Evolutionary conservation across 2,329 filamentous ascomycete genomes (phyloP), one percentile per base, ranked within the genome.

Genomic region (Colletotrichum karsti): DNA sequence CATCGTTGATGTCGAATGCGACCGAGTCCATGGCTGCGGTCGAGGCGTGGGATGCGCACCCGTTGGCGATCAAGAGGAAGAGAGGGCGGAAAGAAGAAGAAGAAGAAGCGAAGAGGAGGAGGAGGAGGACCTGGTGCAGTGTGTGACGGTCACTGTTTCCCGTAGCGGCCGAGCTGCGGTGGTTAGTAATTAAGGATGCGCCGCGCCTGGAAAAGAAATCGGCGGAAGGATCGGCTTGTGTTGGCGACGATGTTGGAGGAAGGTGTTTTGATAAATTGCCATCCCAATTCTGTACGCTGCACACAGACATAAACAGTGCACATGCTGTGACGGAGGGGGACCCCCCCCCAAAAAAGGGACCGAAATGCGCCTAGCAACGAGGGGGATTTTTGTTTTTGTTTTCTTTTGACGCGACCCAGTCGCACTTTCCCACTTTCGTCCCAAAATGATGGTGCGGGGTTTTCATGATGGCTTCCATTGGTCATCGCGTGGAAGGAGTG

Each of bases 1-100:
- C 94, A 84, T 97, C 92, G 80, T 98, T 97, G 81, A 99, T 93
- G 80, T 98, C 93, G 83, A 99, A 99, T 76, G 91, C 88, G 78
- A 94, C 88, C 84, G 92, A 92, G 76, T 85, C 92, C 90, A 92
- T 92, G 78, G 71, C 80, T 74, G 79, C 76, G 75, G 73, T 72
- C 67, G 59, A 41, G 60, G 18, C 22, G 46, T 18, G 58, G 53
- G 46, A 46, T 65, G 65, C 60, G 63, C 67, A 67, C 65, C 69
- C 51, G 20, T 18, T 10, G 61, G 33, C 18, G 39, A 44, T 37
- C 18, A 55, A 26, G 59, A 58, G 56, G 69, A 48, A 57, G 56
- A 72, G 56, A 46, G 62, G 56, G 50, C 50, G 58, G 53, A 44
- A 66, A 58, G 54, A 65, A 58, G 39, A 41, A 13, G 28, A 39